Conservation (phyloP, 306 rosid genomes). For the Chamaecrista fasciculata region DNA sequence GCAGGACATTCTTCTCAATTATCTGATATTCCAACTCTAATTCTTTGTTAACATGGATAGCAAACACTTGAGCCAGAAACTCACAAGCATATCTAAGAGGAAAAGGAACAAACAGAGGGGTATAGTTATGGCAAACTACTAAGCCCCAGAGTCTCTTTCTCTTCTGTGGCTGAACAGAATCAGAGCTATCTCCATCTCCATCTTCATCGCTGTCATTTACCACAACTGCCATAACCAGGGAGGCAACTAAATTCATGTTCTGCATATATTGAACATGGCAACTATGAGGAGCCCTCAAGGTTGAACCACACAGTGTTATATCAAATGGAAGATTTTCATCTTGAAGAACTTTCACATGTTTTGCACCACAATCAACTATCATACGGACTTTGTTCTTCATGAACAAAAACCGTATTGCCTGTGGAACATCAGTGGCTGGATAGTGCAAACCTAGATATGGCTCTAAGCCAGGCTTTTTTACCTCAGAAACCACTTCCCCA, state of each 20-base stretch:
- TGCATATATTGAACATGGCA: slow-evolving; percentile 85
- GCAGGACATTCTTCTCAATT: slow-evolving; percentile 80
- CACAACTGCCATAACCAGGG: slow-evolving; percentile 90
- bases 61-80: slow-evolving; percentile 92
- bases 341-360: slow-evolving; percentile 71
- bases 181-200: slow-evolving; percentile 49
- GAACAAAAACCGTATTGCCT: slow-evolving; percentile 86
- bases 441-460: slow-evolving; percentile 92
- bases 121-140: slow-evolving; percentile 90
- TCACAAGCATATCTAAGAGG: slow-evolving; percentile 99
- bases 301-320: slow-evolving; percentile 89
- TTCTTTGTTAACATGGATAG: slow-evolving; percentile 92
- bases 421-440: slow-evolving; percentile 96
- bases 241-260: slow-evolving; percentile 88
- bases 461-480: slow-evolving; percentile 74
- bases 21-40: slow-evolving; percentile 79
- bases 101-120: slow-evolving; percentile 91
- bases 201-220: slow-evolving; percentile 90
- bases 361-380: slow-evolving; percentile 94
- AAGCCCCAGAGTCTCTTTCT: slow-evolving; percentile 91
- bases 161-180: slow-evolving; percentile 69
- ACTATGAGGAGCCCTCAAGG: slow-evolving; percentile 88
- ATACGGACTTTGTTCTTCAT: slow-evolving; percentile 89
- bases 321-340: slow-evolving; percentile 74
- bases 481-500: slow-evolving; percentile 90